A percentile compares a stretch with the other conserved stretches of the same genome.
Conservation (phyloP, 139 green algal species). For the Closterium sp. region DNA sequence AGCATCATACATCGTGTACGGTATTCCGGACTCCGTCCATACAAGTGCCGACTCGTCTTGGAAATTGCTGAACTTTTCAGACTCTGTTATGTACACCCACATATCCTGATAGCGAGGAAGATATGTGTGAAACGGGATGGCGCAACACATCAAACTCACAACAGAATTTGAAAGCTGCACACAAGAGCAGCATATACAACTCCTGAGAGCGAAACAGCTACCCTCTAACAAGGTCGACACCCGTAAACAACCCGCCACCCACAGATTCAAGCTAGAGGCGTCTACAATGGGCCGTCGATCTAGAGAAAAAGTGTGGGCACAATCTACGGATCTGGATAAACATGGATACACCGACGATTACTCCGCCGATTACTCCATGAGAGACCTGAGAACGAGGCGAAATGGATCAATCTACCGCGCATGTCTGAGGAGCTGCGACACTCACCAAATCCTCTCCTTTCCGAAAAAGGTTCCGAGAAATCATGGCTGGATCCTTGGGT, state of each 20-base stretch:
- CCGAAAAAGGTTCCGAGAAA: conserved; percentile 11
- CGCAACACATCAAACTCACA: neutral
- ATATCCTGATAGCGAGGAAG: conserved; percentile 57
- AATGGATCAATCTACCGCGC: neutral
- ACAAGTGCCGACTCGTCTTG: conserved; percentile 53
- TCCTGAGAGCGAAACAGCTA: too few species aligned
- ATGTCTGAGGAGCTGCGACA: neutral
- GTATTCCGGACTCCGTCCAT: conserved; percentile 61
- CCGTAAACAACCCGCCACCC: too few species aligned
- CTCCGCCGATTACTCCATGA: neutral
- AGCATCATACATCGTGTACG: conserved; percentile 47
- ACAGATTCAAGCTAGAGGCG: too few species aligned
- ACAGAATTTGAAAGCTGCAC: too few species aligned
- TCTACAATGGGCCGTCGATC: neutral
- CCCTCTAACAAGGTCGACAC: too few species aligned
- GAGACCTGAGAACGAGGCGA: neutral
- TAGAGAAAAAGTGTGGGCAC: neutral
- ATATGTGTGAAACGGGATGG: neutral
- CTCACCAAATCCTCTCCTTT: conserved; percentile 48
- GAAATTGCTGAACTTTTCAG: conserved; percentile 31
- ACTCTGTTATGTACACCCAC: conserved; percentile 67
- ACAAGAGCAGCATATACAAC: too few species aligned
- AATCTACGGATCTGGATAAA: conserved; percentile 7
- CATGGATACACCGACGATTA: too few species aligned
- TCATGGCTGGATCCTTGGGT: conserved; percentile 35